These are phyloP conservation scores for Saccharomycopsis synnaedendra DNA, from an alignment of 805 yeast species.

Conservation along the genomic window DNA sequence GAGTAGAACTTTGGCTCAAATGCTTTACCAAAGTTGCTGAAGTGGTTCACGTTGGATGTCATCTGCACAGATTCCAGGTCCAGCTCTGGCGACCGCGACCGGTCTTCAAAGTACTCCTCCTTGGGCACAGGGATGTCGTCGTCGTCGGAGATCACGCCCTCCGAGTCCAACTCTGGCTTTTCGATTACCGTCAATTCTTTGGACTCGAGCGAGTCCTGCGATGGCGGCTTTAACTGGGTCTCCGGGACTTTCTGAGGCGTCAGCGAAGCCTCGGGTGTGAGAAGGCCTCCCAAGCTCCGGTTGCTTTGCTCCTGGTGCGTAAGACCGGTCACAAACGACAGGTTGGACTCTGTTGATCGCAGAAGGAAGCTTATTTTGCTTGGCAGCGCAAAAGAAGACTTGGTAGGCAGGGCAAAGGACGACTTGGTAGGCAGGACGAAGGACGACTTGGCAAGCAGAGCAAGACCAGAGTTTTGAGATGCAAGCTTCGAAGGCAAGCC, in stretches of 20 bases:
- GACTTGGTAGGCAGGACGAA: too few species aligned
- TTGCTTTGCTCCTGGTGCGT: slow-evolving; percentile 7
- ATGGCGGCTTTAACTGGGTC: not conserved
- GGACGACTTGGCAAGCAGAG: too few species aligned
- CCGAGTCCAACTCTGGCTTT: not conserved
- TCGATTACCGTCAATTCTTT: not conserved
- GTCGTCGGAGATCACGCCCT: slow-evolving; percentile 7
- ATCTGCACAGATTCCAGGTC: not conserved
- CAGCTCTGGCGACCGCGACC: too few species aligned
- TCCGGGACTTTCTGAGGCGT: too few species aligned
- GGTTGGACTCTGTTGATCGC: not conserved
- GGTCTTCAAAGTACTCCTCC: slow-evolving; percentile 4
- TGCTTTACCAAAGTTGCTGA: slow-evolving; percentile 11
- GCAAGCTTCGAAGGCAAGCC: too few species aligned
- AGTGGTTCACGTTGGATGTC: not conserved
- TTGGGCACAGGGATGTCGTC: slow-evolving; percentile 17
- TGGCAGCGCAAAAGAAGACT: not conserved
- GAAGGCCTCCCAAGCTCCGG: too few species aligned
- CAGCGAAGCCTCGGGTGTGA: too few species aligned
- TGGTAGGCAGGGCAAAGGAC: too few species aligned
- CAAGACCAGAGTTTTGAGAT: too few species aligned
- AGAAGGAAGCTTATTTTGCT: not conserved
- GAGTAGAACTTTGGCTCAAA: slow-evolving; percentile 8
- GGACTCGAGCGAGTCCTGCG: not conserved
- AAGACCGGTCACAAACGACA: slow-evolving; percentile 7